Percentiles rank a stretch among this genome's conserved stretches.
Conservation (phyloP, 129 eudicot genomes). For the Oenanthe sinensis region DNA sequence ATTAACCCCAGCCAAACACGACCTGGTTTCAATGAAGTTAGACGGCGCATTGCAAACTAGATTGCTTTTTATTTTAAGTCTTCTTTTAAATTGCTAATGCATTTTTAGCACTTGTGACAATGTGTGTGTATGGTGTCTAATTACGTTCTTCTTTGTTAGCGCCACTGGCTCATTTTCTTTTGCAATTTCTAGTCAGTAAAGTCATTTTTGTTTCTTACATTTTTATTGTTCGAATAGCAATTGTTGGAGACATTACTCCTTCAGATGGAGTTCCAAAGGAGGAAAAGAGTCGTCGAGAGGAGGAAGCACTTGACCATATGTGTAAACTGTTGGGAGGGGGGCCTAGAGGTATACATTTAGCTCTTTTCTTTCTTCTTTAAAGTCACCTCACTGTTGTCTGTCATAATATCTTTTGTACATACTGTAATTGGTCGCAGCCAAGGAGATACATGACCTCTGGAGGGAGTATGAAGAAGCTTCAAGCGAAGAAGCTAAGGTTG, state of each 20-base stretch:
- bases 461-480: constrained; percentile 95
- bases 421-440: constrained; percentile 38
- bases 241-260: constrained; percentile 98
- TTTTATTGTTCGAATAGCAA: constrained; percentile 40
- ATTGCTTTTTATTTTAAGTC: background rate
- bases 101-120: background rate
- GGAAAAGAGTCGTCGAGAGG: constrained; percentile 81
- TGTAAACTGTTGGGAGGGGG: constrained; percentile 94
- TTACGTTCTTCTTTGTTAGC: background rate
- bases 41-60: background rate
- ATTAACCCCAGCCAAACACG: background rate
- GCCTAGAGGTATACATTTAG: constrained; percentile 45
- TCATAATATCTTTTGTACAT: constrained; percentile 10
- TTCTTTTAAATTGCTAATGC: background rate
- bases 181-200: background rate
- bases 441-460: constrained; percentile 84
- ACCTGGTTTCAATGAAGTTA: background rate
- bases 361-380: background rate
- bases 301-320: constrained; percentile 87
- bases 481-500: constrained; percentile 84
- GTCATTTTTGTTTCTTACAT: constrained; percentile 3
- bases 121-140: background rate
- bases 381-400: background rate
- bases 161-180: background rate
- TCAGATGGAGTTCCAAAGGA: constrained; percentile 76